Evolutionary conservation across 1,284 basidiomycete genomes (phyloP).

Genomic region (Ceratobasidium sp.): DNA sequence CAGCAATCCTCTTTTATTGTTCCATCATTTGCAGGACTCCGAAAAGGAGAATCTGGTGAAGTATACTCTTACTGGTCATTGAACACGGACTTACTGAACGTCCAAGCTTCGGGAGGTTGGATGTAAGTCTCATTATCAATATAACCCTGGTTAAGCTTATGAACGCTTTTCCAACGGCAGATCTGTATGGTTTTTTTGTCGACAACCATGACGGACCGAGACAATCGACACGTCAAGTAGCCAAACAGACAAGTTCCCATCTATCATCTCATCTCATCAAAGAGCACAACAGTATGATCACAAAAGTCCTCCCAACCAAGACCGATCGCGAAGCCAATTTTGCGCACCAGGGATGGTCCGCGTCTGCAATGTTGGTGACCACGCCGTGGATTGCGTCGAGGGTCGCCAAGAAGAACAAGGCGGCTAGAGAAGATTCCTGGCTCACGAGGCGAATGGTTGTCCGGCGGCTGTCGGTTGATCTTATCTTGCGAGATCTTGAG

Average conservation of each 20-base stretch:
- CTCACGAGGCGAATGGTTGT: not conserved
- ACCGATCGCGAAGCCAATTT: conserved; percentile 9
- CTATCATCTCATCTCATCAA: not conserved
- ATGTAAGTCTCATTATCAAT: not conserved
- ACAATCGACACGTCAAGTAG: not conserved
- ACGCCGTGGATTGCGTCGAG: conserved; percentile 12
- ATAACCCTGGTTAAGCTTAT: not conserved
- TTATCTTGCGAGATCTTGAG: not conserved
- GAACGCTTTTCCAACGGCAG: not conserved
- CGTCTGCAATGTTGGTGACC: not conserved
- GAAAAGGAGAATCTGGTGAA: conserved; percentile 1
- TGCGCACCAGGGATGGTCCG: conserved; percentile 25
- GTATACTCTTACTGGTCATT: too few relatives aligned
- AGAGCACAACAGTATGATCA: not conserved
- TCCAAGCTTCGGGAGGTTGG: not conserved
- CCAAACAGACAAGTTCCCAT: not conserved
- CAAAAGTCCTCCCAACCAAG: not conserved
- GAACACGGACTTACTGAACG: too few relatives aligned
- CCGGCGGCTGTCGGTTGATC: not conserved
- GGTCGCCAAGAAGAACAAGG: not conserved
- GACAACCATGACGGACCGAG: conserved; percentile 17
- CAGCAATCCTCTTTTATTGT: not conserved
- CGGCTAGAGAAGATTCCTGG: not conserved
- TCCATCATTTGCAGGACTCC: not conserved
- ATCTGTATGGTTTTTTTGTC: conserved; percentile 12